phyloP scores from a whole-genome alignment of 345 rosid species.

The Citrus maxima region DNA sequence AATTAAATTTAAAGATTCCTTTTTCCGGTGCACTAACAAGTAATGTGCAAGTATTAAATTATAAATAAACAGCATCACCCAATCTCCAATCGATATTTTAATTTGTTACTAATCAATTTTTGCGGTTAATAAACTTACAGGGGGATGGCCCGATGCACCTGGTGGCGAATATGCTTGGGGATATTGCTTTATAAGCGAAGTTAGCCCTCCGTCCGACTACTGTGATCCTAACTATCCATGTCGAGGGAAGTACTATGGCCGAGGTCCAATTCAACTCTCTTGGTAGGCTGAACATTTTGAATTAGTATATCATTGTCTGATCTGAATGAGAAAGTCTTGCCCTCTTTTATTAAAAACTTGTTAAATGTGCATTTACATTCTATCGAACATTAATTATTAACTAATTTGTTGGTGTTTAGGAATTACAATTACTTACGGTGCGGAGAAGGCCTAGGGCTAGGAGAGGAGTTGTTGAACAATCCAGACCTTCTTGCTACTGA shows the following conservation, averaged over 20 bases:
- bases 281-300: slow-evolving; percentile 22
- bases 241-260: slow-evolving; percentile 50
- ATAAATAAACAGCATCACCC: too few relatives aligned
- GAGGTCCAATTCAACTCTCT: slow-evolving; percentile 67
- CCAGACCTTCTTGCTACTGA: slow-evolving; percentile 50
- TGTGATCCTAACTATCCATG: slow-evolving; percentile 45
- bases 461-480: slow-evolving; percentile 48
- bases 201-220: slow-evolving; percentile 31
- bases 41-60: too few relatives aligned
- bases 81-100: too few relatives aligned
- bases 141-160: slow-evolving; percentile 53
- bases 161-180: slow-evolving; percentile 68
- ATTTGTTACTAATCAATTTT: not conserved
- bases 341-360: not conserved
- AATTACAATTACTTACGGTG: slow-evolving; percentile 65
- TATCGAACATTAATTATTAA: too few relatives aligned
- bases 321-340: not conserved
- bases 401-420: slow-evolving; percentile 20
- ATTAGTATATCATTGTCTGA: too few relatives aligned
- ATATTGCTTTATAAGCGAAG: slow-evolving; percentile 46
- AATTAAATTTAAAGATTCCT: too few relatives aligned
- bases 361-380: not conserved
- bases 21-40: too few relatives aligned
- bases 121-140: slow-evolving; percentile 7
- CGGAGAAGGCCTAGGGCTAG: slow-evolving; percentile 51